Evolutionary conservation across 495 filamentous ascomycete species (phyloP).

Genomic region (Penicillium odoratum): DNA sequence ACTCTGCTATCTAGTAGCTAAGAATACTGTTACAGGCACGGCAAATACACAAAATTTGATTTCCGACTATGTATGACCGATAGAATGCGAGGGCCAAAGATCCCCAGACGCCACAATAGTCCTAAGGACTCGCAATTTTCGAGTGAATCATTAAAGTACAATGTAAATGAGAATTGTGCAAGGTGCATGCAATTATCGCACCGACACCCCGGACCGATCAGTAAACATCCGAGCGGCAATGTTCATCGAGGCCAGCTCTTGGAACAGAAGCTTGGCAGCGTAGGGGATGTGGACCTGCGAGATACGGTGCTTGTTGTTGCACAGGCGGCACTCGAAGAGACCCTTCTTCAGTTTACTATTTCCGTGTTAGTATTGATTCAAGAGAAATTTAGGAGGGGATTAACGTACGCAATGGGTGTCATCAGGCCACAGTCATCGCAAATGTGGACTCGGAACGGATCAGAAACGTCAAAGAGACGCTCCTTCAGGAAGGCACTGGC

Average conservation of each 20-base stretch:
- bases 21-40: not conserved
- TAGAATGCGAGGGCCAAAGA: slow-evolving; percentile 23
- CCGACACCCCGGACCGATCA: slow-evolving; percentile 55
- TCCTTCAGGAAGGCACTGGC: slow-evolving; percentile 97
- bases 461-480: slow-evolving; percentile 92
- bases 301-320: slow-evolving; percentile 97
- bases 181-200: slow-evolving; percentile 29
- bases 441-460: slow-evolving; percentile 97
- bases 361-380: not conserved
- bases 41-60: slow-evolving; percentile 1
- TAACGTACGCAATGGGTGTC: slow-evolving; percentile 96
- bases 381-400: not conserved
- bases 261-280: slow-evolving; percentile 96
- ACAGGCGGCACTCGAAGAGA: slow-evolving; percentile 92
- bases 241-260: slow-evolving; percentile 97
- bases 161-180: slow-evolving; percentile 12
- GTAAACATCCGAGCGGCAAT: slow-evolving; percentile 97
- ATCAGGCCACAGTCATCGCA: slow-evolving; percentile 99
- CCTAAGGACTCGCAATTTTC: slow-evolving; percentile 27
- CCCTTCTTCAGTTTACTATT: slow-evolving; percentile 90
- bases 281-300: slow-evolving; percentile 97
- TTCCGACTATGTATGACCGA: slow-evolving; percentile 30
- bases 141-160: slow-evolving; percentile 35
- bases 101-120: slow-evolving; percentile 31
- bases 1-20: too few relatives aligned